phyloP scores from a whole-genome alignment of 768 basidiomycete species.

The Crucibulum laeve region DNA sequence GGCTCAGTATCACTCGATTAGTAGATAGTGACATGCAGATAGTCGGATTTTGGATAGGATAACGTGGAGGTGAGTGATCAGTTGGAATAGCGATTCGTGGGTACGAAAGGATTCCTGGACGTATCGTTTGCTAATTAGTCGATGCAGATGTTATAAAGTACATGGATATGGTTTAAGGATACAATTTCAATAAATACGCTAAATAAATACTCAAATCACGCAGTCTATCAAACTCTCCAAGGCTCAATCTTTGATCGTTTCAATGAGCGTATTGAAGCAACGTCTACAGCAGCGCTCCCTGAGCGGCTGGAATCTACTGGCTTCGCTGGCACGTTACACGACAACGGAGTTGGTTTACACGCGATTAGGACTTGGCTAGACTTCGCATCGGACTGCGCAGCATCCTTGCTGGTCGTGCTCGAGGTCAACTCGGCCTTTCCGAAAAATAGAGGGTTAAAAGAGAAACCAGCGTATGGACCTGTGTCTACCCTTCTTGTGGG shows the following conservation, averaged over 20 bases:
- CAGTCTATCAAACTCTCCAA: slow-evolving; percentile 1
- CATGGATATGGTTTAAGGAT: too few species aligned
- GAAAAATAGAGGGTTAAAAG: slow-evolving; percentile 33
- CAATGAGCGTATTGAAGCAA: neutral
- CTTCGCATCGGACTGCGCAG: neutral
- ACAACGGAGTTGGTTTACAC: neutral
- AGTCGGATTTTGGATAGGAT: too few species aligned
- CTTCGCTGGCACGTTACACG: neutral
- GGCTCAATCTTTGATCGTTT: neutral
- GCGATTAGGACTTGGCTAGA: neutral
- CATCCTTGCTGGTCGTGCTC: neutral
- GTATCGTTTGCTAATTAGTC: too few species aligned
- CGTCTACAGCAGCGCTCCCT: neutral
- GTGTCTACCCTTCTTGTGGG: slow-evolving; percentile 18
- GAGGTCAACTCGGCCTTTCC: slow-evolving; percentile 14
- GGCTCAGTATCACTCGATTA: too few species aligned
- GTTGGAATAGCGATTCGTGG: too few species aligned
- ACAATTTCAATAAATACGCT: too few species aligned
- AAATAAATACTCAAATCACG: too few species aligned
- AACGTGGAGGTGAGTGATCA: too few species aligned
- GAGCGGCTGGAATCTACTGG: too few species aligned
- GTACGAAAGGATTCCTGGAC: too few species aligned
- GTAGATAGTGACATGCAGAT: too few species aligned
- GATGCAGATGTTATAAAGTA: too few species aligned
- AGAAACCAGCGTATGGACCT: slow-evolving; percentile 27